phyloP scores from a whole-genome alignment of 1,284 basidiomycete species.

The Jaminaea rosea region DNA sequence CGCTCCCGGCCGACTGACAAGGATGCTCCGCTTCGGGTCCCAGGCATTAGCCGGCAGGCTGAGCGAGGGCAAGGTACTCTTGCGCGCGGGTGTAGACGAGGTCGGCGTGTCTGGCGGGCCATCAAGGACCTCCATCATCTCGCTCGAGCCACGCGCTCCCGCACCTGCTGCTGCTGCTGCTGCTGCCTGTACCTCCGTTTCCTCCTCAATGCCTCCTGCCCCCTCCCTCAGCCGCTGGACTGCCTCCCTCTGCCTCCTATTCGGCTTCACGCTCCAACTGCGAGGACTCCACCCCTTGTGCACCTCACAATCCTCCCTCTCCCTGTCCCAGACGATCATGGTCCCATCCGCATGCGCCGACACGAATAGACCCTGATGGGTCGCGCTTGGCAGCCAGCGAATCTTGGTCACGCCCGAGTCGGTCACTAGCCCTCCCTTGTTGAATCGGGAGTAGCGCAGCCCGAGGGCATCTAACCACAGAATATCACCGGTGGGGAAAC shows the following conservation, averaged over 20 bases:
- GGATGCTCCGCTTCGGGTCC: slow-evolving; percentile 1
- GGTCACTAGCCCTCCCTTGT: slow-evolving; percentile 78
- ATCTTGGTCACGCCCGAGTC: slow-evolving; percentile 71
- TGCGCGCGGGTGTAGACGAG: too few relatives aligned
- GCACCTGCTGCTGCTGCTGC: too few relatives aligned
- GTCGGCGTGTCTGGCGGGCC: too few relatives aligned
- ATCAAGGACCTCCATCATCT: too few relatives aligned
- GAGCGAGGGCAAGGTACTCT: too few relatives aligned
- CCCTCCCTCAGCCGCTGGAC: background rate
- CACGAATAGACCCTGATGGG: slow-evolving; percentile 62
- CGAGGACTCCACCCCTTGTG: background rate
- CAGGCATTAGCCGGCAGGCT: too few relatives aligned
- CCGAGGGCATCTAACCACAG: slow-evolving; percentile 67
- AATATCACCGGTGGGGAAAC: slow-evolving; percentile 83
- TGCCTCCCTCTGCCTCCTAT: background rate
- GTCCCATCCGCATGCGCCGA: slow-evolving; percentile 85
- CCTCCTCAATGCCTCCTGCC: background rate
- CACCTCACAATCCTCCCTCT: slow-evolving; percentile 63
- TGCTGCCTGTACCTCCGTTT: too few relatives aligned
- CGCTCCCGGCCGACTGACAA: slow-evolving; percentile 5
- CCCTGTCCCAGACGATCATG: slow-evolving; percentile 76
- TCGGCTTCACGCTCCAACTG: background rate
- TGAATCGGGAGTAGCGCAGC: slow-evolving; percentile 75
- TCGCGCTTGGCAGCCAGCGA: slow-evolving; percentile 65
- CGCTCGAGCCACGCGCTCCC: too few relatives aligned